phyloP scores from a whole-genome alignment of 768 basidiomycete genomes.

The Kwoniella newhampshirensis region DNA sequence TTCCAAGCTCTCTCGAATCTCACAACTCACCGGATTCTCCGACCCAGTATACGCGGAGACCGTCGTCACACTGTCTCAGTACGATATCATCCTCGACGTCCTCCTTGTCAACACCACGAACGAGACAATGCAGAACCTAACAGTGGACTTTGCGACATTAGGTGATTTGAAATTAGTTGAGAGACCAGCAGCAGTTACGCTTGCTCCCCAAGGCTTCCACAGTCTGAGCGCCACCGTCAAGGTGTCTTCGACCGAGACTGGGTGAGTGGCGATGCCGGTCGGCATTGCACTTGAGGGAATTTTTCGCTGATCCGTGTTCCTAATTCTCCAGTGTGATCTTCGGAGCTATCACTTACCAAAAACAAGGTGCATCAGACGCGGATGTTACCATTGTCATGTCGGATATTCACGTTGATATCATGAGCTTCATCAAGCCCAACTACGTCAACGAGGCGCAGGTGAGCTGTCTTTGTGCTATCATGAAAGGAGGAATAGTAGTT shows the following conservation, averaged over 20 bases:
- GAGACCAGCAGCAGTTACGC: slow-evolving; percentile 86
- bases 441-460: slow-evolving; percentile 94
- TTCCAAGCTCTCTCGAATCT: slow-evolving; percentile 87
- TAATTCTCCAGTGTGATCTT: slow-evolving; percentile 71
- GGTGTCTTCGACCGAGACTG: slow-evolving; percentile 94
- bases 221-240: slow-evolving; percentile 99
- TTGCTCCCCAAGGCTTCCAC: slow-evolving; percentile 96
- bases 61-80: slow-evolving; percentile 94
- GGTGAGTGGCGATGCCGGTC: slow-evolving; percentile 70
- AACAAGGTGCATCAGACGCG: slow-evolving; percentile 77
- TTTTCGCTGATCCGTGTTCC: too few relatives aligned
- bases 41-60: slow-evolving; percentile 98
- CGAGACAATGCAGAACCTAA: slow-evolving; percentile 92
- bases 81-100: slow-evolving; percentile 93
- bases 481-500: background rate
- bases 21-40: slow-evolving; percentile 95
- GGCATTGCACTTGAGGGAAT: slow-evolving; percentile 68
- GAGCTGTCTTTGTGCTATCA: slow-evolving; percentile 22
- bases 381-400: slow-evolving; percentile 74
- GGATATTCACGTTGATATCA: slow-evolving; percentile 91
- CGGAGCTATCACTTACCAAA: slow-evolving; percentile 95
- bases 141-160: slow-evolving; percentile 93
- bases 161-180: slow-evolving; percentile 97
- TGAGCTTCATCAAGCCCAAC: slow-evolving; percentile 96
- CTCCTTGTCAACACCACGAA: slow-evolving; percentile 93